These are phyloP conservation scores for Wallemia hederae DNA, from an alignment of 1,284 basidiomycete species.

Conservation along the genomic window DNA sequence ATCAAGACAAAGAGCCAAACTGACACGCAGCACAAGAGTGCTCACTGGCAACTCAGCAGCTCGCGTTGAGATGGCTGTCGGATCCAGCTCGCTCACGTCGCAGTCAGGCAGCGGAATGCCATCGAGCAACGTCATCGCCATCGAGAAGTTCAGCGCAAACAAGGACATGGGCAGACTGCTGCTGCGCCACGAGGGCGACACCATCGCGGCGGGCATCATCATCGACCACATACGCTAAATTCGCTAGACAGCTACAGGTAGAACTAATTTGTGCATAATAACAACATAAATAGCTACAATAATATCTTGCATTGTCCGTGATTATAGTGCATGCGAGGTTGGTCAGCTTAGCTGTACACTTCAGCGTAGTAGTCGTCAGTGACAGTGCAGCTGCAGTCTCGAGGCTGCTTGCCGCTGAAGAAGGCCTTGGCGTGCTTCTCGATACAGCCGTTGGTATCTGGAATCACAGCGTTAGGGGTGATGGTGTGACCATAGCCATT, in stretches of 20 bases:
- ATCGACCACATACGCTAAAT: constrained; percentile 6
- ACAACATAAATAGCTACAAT: too few relatives aligned
- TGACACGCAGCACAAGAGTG: constrained; percentile 24
- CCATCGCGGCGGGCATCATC: constrained; percentile 54
- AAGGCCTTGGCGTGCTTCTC: not conserved
- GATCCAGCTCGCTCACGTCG: constrained; percentile 24
- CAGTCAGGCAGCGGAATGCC: constrained; percentile 17
- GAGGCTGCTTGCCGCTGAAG: not conserved
- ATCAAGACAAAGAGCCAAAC: constrained; percentile 1
- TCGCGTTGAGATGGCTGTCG: constrained; percentile 49
- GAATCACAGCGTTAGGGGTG: not conserved
- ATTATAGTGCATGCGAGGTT: too few relatives aligned
- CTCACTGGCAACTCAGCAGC: constrained; percentile 56
- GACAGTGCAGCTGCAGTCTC: not conserved
- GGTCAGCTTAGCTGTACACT: not conserved
- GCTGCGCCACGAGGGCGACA: constrained; percentile 65
- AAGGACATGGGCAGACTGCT: constrained; percentile 91
- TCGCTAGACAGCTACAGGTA: too few relatives aligned
- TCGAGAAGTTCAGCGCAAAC: constrained; percentile 64
- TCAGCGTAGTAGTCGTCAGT: not conserved
- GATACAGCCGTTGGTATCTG: not conserved
- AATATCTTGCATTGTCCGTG: too few relatives aligned
- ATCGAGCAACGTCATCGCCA: constrained; percentile 29
- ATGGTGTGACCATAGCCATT: not conserved
- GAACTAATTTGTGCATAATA: too few relatives aligned